phyloP scores from a whole-genome alignment of 139 green algal genomes.

The Coccomyxa sp. region DNA sequence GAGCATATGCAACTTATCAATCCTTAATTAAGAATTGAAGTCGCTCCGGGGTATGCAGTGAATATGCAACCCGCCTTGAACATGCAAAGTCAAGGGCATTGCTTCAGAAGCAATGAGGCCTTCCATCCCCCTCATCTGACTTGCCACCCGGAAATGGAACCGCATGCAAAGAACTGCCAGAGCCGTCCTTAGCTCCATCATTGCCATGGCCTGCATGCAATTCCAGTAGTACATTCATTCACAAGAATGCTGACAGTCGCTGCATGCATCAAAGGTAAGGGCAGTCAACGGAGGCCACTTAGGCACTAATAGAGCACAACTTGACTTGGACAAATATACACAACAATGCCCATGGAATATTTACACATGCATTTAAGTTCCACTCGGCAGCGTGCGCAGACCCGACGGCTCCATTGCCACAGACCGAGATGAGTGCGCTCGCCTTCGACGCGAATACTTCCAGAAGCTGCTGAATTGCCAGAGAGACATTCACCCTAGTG shows the following conservation, averaged over 20 bases:
- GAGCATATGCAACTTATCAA: too few species aligned
- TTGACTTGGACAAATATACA: too few species aligned
- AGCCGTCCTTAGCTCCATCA: slow-evolving; percentile 30
- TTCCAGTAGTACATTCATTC: neutral
- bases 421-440: too few species aligned
- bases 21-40: too few species aligned
- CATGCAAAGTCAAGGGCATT: slow-evolving; percentile 33
- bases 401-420: too few species aligned
- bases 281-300: neutral
- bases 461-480: too few species aligned
- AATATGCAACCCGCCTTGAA: slow-evolving; percentile 22
- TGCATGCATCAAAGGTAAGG: neutral
- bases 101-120: slow-evolving; percentile 14
- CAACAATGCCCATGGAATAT: too few species aligned
- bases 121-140: slow-evolving; percentile 18
- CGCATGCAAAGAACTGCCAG: slow-evolving; percentile 26
- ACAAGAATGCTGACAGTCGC: neutral
- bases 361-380: too few species aligned
- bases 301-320: too few species aligned
- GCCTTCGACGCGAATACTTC: too few species aligned
- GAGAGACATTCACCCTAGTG: too few species aligned
- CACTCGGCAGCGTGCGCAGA: too few species aligned
- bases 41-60: neutral
- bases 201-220: slow-evolving; percentile 13
- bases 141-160: slow-evolving; percentile 18